Conservation (phyloP, 2,329 filamentous ascomycete genomes). For the Nemania sp. region DNA sequence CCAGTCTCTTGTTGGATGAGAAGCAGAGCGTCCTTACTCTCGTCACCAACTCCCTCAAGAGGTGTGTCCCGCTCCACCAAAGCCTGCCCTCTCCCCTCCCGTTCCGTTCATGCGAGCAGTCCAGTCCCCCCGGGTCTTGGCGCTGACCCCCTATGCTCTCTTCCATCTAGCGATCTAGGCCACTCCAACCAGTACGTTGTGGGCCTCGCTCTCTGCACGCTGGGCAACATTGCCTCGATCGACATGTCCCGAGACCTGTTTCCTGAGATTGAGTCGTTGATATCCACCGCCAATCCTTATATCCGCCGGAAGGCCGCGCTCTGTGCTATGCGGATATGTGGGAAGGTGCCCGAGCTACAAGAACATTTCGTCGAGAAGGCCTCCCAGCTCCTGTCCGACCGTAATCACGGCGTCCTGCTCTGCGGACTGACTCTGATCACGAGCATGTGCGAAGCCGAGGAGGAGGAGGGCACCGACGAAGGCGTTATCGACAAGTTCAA, state of each 20-base stretch:
- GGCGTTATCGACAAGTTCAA: conserved; percentile 90
- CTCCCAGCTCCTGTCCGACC: conserved; percentile 81
- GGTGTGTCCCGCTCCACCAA: conserved; percentile 59
- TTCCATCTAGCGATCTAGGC: conserved; percentile 73
- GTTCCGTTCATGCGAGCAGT: too few species aligned
- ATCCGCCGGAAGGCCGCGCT: conserved; percentile 95
- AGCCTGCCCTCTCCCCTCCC: neutral
- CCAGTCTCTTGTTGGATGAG: conserved; percentile 93
- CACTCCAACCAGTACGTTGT: conserved; percentile 99
- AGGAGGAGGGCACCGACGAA: conserved; percentile 87
- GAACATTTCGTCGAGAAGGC: conserved; percentile 98
- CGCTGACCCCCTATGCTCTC: conserved; percentile 40
- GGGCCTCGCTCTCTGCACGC: conserved; percentile 90
- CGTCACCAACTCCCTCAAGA: conserved; percentile 97
- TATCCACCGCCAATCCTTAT: conserved; percentile 96
- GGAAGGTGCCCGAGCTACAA: conserved; percentile 94
- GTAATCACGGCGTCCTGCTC: conserved; percentile 93
- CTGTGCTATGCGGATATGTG: conserved; percentile 98
- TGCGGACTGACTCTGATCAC: conserved; percentile 90
- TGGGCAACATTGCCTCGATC: conserved; percentile 95
- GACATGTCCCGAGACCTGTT: conserved; percentile 99
- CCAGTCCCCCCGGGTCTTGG: too few species aligned
- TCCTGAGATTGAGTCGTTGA: conserved; percentile 87
- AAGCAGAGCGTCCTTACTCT: conserved; percentile 97
- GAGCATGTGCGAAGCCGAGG: conserved; percentile 92